Evolutionary conservation across 306 rosid species (phyloP).

Genomic region (Cucurbita maxima): DNA sequence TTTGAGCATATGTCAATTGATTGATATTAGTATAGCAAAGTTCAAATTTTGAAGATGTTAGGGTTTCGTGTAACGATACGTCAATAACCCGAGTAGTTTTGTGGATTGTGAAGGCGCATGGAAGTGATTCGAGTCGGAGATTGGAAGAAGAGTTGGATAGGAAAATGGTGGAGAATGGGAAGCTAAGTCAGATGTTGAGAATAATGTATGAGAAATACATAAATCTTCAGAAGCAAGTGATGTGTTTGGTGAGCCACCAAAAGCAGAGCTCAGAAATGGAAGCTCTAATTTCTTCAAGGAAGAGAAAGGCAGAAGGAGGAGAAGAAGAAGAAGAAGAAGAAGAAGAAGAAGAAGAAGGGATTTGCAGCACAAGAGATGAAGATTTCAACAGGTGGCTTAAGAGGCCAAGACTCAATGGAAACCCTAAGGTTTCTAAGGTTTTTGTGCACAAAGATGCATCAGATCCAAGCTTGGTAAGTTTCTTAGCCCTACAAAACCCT

Average conservation of each 20-base stretch:
- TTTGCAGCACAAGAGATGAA: slow-evolving; percentile 28
- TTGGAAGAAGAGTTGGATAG: slow-evolving; percentile 41
- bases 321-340: slow-evolving; percentile 8
- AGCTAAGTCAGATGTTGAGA: slow-evolving; percentile 26
- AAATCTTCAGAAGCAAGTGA: slow-evolving; percentile 26
- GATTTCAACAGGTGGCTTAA: slow-evolving; percentile 22
- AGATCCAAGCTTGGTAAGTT: slow-evolving; percentile 45
- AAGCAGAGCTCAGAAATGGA: slow-evolving; percentile 13
- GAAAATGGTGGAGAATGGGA: slow-evolving; percentile 44
- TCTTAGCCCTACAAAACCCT: background rate
- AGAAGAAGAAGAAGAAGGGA: background rate
- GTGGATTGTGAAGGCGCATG: background rate
- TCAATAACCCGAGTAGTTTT: too few relatives aligned
- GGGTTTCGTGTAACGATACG: too few relatives aligned
- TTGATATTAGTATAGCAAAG: too few relatives aligned
- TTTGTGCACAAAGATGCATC: slow-evolving; percentile 46
- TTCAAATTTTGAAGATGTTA: too few relatives aligned
- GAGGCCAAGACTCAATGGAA: slow-evolving; percentile 16
- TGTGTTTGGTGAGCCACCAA: slow-evolving; percentile 15
- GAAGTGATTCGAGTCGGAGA: background rate
- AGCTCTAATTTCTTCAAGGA: slow-evolving; percentile 7
- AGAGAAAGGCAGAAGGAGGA: slow-evolving; percentile 36
- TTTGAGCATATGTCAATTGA: too few relatives aligned
- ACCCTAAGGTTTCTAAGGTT: slow-evolving; percentile 38
- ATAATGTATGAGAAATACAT: slow-evolving; percentile 28